Percentiles rank a stretch among this genome's conserved stretches.
Conservation (phyloP, 305 asterid species). For the Nicotiana rustica region DNA sequence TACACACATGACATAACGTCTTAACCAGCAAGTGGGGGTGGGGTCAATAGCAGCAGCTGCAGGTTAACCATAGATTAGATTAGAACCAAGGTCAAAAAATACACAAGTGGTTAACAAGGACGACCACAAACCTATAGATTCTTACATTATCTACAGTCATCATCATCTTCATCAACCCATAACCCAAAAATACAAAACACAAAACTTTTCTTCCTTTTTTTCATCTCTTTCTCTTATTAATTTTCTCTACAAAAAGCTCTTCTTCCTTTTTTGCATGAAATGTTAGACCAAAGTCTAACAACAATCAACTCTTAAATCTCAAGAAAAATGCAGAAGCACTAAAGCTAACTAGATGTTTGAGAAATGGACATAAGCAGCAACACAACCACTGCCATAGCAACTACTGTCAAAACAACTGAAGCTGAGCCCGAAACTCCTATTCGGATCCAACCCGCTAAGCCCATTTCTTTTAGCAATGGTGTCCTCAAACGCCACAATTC, state of each 20-base stretch:
- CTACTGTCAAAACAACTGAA: constrained; percentile 39
- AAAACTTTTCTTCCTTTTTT: constrained; percentile 11
- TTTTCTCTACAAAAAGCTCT: constrained; percentile 38
- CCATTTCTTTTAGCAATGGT: constrained; percentile 48
- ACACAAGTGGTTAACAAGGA: constrained; percentile 62
- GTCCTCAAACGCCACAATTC: constrained; percentile 56
- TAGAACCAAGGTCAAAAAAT: constrained; percentile 49
- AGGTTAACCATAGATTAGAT: constrained; percentile 46
- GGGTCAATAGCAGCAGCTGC: constrained; percentile 20
- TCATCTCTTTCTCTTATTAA: neutral
- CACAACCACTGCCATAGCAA: neutral
- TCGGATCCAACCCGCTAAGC: constrained; percentile 36
- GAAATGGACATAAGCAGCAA: constrained; percentile 39
- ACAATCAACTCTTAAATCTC: constrained; percentile 35
- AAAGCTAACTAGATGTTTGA: constrained; percentile 38
- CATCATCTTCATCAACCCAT: constrained; percentile 43
- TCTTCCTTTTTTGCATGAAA: constrained; percentile 37
- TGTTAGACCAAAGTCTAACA: constrained; percentile 48
- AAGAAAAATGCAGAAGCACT: neutral
- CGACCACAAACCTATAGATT: constrained; percentile 66
- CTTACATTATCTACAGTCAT: constrained; percentile 58
- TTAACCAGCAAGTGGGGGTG: constrained; percentile 24
- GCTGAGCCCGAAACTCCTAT: constrained; percentile 37
- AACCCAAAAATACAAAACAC: neutral
- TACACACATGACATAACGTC: neutral